Conservation (phyloP, 2,329 filamentous ascomycete genomes). For the Calycina herbarum region DNA sequence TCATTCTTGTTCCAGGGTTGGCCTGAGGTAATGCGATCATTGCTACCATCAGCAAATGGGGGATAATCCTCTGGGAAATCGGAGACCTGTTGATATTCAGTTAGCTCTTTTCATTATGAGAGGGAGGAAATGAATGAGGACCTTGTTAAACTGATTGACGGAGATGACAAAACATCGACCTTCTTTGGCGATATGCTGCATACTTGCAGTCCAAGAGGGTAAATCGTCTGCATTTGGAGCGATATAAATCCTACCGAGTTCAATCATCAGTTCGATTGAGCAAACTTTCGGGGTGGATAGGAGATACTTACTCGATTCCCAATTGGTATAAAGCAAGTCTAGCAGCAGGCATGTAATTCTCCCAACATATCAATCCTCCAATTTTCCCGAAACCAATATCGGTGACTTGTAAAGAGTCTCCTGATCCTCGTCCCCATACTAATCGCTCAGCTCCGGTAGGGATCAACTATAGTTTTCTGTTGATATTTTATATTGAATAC, state of each 20-base stretch:
- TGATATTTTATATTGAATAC: background rate
- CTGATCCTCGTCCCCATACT: conserved; percentile 43
- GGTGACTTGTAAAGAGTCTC: conserved; percentile 42
- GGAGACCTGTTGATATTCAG: conserved; percentile 25
- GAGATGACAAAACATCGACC: conserved; percentile 46
- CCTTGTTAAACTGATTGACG: conserved; percentile 43
- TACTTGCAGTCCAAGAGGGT: conserved; percentile 42
- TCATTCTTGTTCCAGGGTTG: conserved; percentile 41
- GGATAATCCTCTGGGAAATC: conserved; percentile 46
- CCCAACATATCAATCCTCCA: conserved; percentile 46
- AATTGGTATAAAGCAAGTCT: conserved; percentile 45
- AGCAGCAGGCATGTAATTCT: conserved; percentile 48
- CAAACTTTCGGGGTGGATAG: background rate
- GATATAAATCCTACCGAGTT: conserved; percentile 32
- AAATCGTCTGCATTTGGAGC: conserved; percentile 35
- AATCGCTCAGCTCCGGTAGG: conserved; percentile 44
- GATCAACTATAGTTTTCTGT: conserved; percentile 34
- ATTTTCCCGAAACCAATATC: conserved; percentile 44
- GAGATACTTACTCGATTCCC: conserved; percentile 40
- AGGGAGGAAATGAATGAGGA: conserved; percentile 16
- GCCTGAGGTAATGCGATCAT: conserved; percentile 41
- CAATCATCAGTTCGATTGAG: background rate
- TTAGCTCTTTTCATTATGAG: background rate
- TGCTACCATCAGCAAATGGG: conserved; percentile 42
- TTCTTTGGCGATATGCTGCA: conserved; percentile 48